Evolutionary conservation across 2,329 filamentous ascomycete species (phyloP).

Genomic region (Colletotrichum eremochloae): DNA sequence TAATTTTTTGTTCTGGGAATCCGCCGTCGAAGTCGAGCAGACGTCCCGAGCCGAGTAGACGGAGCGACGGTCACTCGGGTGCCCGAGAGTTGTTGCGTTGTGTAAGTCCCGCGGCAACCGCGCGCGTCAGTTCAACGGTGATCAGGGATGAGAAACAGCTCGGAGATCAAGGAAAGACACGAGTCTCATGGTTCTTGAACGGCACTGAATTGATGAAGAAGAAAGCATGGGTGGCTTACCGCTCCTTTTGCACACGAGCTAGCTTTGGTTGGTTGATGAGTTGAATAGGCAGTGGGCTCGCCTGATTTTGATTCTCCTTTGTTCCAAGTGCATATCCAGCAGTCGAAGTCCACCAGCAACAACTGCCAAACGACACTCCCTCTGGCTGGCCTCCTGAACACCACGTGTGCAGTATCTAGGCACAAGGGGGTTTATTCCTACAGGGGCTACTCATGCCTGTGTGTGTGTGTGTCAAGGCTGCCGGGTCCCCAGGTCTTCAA

Average conservation of each 20-base stretch:
- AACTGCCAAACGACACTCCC: not conserved
- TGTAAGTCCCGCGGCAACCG: not conserved
- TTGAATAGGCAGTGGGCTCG: not conserved
- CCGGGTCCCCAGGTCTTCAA: not conserved
- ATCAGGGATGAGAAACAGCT: not conserved
- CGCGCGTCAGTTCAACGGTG: not conserved
- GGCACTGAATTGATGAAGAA: conserved; percentile 22
- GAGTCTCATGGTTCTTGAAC: not conserved
- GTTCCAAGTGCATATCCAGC: not conserved
- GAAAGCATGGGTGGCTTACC: conserved; percentile 2
- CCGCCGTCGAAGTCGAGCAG: not conserved
- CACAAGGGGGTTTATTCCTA: conserved; percentile 12
- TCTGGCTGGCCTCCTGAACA: not conserved
- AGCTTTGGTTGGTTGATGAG: not conserved
- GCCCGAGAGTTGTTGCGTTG: not conserved
- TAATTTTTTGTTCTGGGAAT: not conserved
- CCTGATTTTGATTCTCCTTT: not conserved
- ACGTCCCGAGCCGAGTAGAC: not conserved
- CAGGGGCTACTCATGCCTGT: conserved; percentile 11
- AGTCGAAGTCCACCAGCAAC: not conserved
- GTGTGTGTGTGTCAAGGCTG: not conserved
- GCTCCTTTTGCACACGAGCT: not conserved
- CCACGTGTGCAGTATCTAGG: conserved; percentile 13
- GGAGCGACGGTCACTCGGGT: not conserved
- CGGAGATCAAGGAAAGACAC: not conserved